phyloP scores from a whole-genome alignment of 2,329 filamentous ascomycete genomes.

The Colletotrichum musicola region DNA sequence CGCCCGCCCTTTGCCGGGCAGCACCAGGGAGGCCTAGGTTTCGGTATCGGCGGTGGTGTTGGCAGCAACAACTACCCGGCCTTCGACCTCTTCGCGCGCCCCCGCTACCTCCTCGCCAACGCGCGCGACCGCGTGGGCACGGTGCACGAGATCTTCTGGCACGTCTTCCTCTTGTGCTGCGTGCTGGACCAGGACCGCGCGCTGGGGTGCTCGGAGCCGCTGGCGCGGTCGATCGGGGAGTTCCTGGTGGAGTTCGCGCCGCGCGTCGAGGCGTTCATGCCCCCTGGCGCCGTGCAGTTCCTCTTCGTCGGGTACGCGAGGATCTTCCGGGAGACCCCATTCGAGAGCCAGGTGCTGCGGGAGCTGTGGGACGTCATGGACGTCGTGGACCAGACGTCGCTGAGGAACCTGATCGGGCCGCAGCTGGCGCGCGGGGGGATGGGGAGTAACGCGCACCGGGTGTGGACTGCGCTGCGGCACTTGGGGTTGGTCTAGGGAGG shows the following conservation, averaged over 20 bases:
- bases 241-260: slow-evolving; percentile 44
- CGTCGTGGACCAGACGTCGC: slow-evolving; percentile 10
- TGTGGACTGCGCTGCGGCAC: slow-evolving; percentile 35
- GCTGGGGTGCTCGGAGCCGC: slow-evolving; percentile 45
- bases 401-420: slow-evolving; percentile 25
- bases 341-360: slow-evolving; percentile 31
- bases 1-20: background rate
- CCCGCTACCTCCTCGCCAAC: slow-evolving; percentile 29
- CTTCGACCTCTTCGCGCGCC: slow-evolving; percentile 17
- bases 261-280: slow-evolving; percentile 27
- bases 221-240: slow-evolving; percentile 43
- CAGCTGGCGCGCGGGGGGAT: slow-evolving; percentile 24
- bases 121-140: slow-evolving; percentile 13
- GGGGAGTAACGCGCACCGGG: slow-evolving; percentile 27
- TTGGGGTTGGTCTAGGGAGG: slow-evolving; percentile 17
- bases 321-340: slow-evolving; percentile 28
- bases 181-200: slow-evolving; percentile 45
- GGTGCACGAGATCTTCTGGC: slow-evolving; percentile 32
- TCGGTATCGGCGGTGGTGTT: no score
- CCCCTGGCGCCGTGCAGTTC: slow-evolving; percentile 21
- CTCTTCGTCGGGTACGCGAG: slow-evolving; percentile 34
- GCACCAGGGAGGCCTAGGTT: background rate
- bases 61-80: no score
- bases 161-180: slow-evolving; percentile 43
- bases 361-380: slow-evolving; percentile 36